Base-by-base conservation (phyloP, 2,329 filamentous ascomycete genomes). In the Drechslerella dactyloides region DNA sequence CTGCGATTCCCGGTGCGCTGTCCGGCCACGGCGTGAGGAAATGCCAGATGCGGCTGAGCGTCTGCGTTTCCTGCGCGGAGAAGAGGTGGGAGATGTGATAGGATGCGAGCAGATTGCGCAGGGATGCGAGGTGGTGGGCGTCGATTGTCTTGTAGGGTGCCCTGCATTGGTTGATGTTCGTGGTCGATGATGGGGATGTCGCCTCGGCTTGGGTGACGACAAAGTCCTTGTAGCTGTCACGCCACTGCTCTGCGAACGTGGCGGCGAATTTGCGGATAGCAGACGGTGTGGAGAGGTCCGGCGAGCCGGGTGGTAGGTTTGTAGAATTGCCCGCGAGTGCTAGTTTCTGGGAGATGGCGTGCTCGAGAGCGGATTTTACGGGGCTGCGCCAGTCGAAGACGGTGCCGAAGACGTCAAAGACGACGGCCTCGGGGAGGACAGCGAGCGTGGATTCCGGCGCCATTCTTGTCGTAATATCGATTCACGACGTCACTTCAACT, bases 331-430 rank as follows among this genome's bases (percentile, higher is more conserved):
- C 56, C 10, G 30, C 30, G 51, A 87, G 81, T 1, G 82, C 81
- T 13, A 77, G 77, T 75, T 85, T 84, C 65, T 81, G 79, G 27
- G 79, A 77, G 13, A 85, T 84, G 42, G 83, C 82, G 10, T 81
- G 77, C 23, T 80, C 78, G 53, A 94, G 83, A 60, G 85, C 85
- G 7, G 83, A 80, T 13, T 83, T 85, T 19, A 94, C 85, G 1
- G 86, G 86, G 42, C 82, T 82, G 64, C 90, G 87, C 90, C 90
- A 93, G 81, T 93, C 84, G 51, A 94, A 90, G 74, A 88, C 86
- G 0, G 91, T 94, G 75, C 90, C 90, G 79, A 93, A 92, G 76
- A 91, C 85, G 80, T 92, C 89, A 77, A 91, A 91, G 60, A 87
- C 83, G 35, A 92, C 81, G 6, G 85, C 89, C 74, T 86, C 86